A percentile compares a stretch with the other conserved stretches of the same genome.
These are phyloP conservation scores for Helicostylum pulchrum DNA, from an alignment of 192 early-diverging fungal genomes.

Conservation along the genomic window DNA sequence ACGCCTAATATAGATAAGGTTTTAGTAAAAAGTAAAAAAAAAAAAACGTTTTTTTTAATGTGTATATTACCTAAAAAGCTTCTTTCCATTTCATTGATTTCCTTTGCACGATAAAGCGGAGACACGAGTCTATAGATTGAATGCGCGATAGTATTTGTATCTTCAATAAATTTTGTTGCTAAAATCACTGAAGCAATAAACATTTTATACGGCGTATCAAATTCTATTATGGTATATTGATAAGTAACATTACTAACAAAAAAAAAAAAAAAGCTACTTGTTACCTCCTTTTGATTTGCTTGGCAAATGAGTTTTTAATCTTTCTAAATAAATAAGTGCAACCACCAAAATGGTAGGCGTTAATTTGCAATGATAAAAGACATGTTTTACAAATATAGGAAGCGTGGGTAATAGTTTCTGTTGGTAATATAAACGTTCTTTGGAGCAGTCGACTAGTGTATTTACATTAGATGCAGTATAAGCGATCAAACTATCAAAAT, in stretches of 20 bases:
- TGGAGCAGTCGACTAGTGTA: slow-evolving; percentile 1
- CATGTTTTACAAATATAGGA: slow-evolving; percentile 22
- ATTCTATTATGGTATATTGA: slow-evolving; percentile 18
- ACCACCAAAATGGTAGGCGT: slow-evolving; percentile 41
- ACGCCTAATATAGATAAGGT: not conserved
- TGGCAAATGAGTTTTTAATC: slow-evolving; percentile 57
- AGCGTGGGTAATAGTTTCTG: slow-evolving; percentile 14
- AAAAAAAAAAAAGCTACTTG: not conserved
- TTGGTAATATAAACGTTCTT: slow-evolving; percentile 6
- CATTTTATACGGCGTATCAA: slow-evolving; percentile 38
- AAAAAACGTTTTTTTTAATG: not conserved
- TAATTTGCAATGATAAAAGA: slow-evolving; percentile 20
- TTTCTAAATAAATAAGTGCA: slow-evolving; percentile 66
- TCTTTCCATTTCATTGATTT: slow-evolving; percentile 38
- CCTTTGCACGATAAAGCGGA: slow-evolving; percentile 16
- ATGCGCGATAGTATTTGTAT: slow-evolving; percentile 19
- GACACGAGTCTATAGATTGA: slow-evolving; percentile 24
- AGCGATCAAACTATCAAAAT: slow-evolving; percentile 1
- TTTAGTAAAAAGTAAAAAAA: not conserved
- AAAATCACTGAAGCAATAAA: slow-evolving; percentile 36
- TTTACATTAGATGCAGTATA: slow-evolving; percentile 1
- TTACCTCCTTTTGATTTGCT: slow-evolving; percentile 19
- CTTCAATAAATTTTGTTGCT: slow-evolving; percentile 34
- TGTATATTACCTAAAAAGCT: slow-evolving; percentile 29
- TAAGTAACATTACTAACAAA: not conserved